A percentile compares a stretch with the other conserved stretches of the same genome.
Evolutionary conservation across 768 basidiomycete species (phyloP).

Genomic region (Lactarius psammicola): DNA sequence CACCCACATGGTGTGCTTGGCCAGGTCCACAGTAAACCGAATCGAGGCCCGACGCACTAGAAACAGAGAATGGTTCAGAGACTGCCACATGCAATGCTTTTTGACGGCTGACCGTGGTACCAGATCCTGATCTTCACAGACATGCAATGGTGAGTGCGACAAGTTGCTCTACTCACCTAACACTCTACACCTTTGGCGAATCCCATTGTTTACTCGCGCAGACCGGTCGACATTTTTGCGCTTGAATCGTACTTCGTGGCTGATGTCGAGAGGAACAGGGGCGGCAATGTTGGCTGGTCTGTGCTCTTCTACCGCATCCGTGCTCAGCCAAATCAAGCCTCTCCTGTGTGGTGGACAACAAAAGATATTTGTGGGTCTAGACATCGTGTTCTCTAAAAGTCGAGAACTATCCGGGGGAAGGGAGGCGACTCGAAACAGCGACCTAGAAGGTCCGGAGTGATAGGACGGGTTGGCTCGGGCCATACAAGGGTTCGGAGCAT

Average conservation of each 20-base stretch:
- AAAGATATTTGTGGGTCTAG: background rate
- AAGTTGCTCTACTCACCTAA: background rate
- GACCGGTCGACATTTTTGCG: background rate
- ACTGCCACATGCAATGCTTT: background rate
- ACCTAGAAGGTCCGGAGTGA: background rate
- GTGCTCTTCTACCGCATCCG: background rate
- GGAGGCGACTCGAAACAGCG: background rate
- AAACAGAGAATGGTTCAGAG: background rate
- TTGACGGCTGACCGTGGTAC: background rate
- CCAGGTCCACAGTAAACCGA: background rate
- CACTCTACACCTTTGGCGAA: background rate
- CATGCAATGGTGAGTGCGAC: background rate
- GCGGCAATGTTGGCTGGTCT: background rate
- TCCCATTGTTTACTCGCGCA: too few relatives aligned
- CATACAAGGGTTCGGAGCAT: background rate
- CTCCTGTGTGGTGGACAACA: background rate
- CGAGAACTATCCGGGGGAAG: background rate
- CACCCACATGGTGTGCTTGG: background rate
- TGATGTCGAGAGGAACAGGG: background rate
- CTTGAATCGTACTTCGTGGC: background rate
- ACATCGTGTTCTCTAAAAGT: background rate
- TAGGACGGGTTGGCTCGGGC: background rate
- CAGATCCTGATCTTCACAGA: background rate
- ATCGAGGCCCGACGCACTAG: background rate
- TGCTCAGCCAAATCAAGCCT: background rate